Conservation (phyloP, 495 filamentous ascomycete genomes). For the Rhypophila decipiens region DNA sequence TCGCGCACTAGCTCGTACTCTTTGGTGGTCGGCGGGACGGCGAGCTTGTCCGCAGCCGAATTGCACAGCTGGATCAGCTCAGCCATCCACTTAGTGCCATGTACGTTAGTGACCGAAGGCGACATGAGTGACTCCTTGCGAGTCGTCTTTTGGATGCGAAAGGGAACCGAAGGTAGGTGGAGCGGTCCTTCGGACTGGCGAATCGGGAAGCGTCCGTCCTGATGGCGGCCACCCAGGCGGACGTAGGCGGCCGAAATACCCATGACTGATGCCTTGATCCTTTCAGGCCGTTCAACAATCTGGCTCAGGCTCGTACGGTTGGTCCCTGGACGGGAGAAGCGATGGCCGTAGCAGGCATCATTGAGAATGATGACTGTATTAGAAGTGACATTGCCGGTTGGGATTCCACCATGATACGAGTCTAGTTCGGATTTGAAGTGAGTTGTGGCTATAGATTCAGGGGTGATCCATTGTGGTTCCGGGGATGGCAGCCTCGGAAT, state of each 20-base stretch:
- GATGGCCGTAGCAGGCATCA: slow-evolving; percentile 90
- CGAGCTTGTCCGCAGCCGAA: slow-evolving; percentile 64
- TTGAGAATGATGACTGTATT: slow-evolving; percentile 80
- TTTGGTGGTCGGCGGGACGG: too few species aligned
- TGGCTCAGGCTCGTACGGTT: slow-evolving; percentile 56
- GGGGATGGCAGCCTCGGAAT: slow-evolving; percentile 27
- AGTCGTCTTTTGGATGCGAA: slow-evolving; percentile 69
- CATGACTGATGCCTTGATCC: slow-evolving; percentile 75
- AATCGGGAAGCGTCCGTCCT: slow-evolving; percentile 60
- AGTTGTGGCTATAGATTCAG: slow-evolving; percentile 60
- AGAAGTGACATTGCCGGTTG: slow-evolving; percentile 29
- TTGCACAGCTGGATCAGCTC: slow-evolving; percentile 82
- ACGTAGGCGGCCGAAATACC: slow-evolving; percentile 87
- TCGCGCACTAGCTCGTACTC: slow-evolving; percentile 69
- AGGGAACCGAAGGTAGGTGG: slow-evolving; percentile 58
- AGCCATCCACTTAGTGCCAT: slow-evolving; percentile 84
- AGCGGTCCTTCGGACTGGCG: slow-evolving; percentile 44
- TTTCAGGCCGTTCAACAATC: slow-evolving; percentile 89
- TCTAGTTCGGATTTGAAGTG: slow-evolving; percentile 66
- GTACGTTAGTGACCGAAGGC: slow-evolving; percentile 69
- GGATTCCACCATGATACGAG: slow-evolving; percentile 48
- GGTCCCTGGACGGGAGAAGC: slow-evolving; percentile 74
- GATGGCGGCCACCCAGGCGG: slow-evolving; percentile 72
- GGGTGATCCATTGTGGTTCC: slow-evolving; percentile 45
- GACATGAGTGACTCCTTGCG: slow-evolving; percentile 60